phyloP scores from a whole-genome alignment of 495 filamentous ascomycete genomes.

The Aspergillus asperescens region DNA sequence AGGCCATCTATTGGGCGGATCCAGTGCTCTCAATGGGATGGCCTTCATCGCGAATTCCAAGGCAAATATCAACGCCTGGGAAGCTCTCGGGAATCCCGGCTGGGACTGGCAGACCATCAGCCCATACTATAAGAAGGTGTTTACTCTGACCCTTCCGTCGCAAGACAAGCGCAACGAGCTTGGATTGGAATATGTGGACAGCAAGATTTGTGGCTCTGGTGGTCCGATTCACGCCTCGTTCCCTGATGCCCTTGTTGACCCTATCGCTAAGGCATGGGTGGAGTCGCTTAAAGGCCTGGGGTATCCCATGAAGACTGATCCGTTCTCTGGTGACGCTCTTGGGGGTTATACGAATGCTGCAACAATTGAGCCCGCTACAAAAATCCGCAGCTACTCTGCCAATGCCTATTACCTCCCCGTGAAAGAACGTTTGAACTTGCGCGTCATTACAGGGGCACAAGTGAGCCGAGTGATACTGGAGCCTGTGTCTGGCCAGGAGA shows the following conservation, averaged over 20 bases:
- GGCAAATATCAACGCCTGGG: conserved; percentile 43
- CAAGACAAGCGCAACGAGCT: background rate
- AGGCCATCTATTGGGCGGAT: conserved; percentile 22
- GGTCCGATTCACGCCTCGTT: conserved; percentile 40
- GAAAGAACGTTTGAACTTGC: conserved; percentile 40
- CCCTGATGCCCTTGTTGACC: conserved; percentile 39
- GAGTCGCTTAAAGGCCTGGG: conserved; percentile 38
- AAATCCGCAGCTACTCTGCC: conserved; percentile 44
- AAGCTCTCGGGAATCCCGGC: conserved; percentile 35
- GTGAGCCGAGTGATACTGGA: conserved; percentile 40
- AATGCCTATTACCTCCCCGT: conserved; percentile 41
- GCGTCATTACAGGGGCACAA: conserved; percentile 42
- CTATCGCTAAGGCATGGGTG: conserved; percentile 46
- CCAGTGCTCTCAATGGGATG: conserved; percentile 25
- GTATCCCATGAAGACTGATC: conserved; percentile 23
- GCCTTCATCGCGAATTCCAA: conserved; percentile 28
- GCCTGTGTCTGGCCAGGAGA: conserved; percentile 10
- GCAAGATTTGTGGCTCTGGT: conserved; percentile 31
- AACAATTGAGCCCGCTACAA: conserved; percentile 37
- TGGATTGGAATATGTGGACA: background rate
- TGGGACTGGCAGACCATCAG: conserved; percentile 37
- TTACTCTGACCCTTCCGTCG: conserved; percentile 40
- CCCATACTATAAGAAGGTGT: conserved; percentile 18
- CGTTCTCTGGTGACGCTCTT: background rate
- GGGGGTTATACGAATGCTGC: conserved; percentile 10